Evolutionary conservation across 202 grass and related monocot species (phyloP), one percentile per base, ranked within the genome.

Genomic region (Schoenoplectus tabernaemontani): DNA sequence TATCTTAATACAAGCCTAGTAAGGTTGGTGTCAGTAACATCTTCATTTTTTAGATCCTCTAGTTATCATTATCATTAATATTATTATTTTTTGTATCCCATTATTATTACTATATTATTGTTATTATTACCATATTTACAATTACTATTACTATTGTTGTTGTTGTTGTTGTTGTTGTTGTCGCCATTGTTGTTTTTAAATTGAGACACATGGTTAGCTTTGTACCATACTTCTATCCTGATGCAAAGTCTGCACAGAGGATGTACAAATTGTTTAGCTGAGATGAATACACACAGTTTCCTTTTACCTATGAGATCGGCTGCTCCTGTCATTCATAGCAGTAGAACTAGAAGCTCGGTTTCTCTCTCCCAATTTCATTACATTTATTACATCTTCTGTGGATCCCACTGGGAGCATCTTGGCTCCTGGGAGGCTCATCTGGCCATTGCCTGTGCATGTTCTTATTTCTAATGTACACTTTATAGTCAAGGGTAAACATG

Each of bases 301-400:
- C 13, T 17, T 48, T 63, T 79, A 97, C 93, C 93, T 97, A 62
- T 97, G 93, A 57, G 93, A 97, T 19, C 91, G 89, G 77, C 93
- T 97, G 76, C 93, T 97, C 63, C 85, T 86, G 71, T 88, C 78
- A 75, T 97, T 97, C 87, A 93, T 93, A 70, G 91, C 87, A 72
- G 89, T 97, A 57, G 89, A 84, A 75, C 91, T 74, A 65, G 82
- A 93, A 82, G 91, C 82, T 50, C 93, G 87, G 22, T 97, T 88
- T 33, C 77, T 91, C 82, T 93, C 91, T 1, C 89, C 91, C 85
- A 89, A 75, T 6, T 82, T 84, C 93, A 97, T 97, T 69, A 91
- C 71, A 79, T 91, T 86, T 46, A 97, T 87, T 81, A 97, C 89
- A 87, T 97, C 93, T 85, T 78, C 78, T 64, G 91, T 88, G 47